Base-by-base conservation (phyloP, 306 rosid species). In the Cucumis sativus region DNA sequence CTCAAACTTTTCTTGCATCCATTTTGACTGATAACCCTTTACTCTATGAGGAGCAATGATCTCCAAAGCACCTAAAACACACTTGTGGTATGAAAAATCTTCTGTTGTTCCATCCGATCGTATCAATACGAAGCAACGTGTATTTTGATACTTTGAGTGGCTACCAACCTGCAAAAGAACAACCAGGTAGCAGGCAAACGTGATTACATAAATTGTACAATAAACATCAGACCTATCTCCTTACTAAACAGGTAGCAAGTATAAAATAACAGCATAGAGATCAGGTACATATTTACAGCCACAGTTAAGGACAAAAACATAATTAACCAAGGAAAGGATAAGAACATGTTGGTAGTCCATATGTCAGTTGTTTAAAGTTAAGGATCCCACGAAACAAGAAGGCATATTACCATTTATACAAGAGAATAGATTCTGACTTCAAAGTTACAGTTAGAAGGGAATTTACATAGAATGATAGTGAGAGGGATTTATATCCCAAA, bases 81-180 rank as follows among this genome's bases (percentile, higher is more conserved):
- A 92, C 83, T 95, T 95, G 68, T 80, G 97, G 86, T 90, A 90
- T 0, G 98, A 95, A 82, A 95, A 92, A 73, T 92, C 97, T 83
- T 90, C 98, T 7, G 82, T 64, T 1, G 88, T 82, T 20, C 93
- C 97, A n/a, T 95, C 97, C 15, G 41, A 82, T 78, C 97, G 82
- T 17, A 84, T 75, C 74, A 92, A 54, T 72, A 82, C 78, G 82
- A 95, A 95, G 84, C 98, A 92, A 8, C 92, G 98, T 5, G 87
- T 79, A 21, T 78, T 84, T 65, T 78, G 70, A 78, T 82, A 58
- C 30, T 70, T 37, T 5, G 92, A 88, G 85, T 95, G 98, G 57
- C 37, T n/a, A 12, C 92, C 96, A 73, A 92, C 92, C 97, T 94
- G 88, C 17, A 52, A 72, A 79, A 69, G 39, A 45, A 78, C 54